These are phyloP conservation scores for Lathyrus oleraceus DNA, from an alignment of 306 rosid genomes.

Conservation along the genomic window DNA sequence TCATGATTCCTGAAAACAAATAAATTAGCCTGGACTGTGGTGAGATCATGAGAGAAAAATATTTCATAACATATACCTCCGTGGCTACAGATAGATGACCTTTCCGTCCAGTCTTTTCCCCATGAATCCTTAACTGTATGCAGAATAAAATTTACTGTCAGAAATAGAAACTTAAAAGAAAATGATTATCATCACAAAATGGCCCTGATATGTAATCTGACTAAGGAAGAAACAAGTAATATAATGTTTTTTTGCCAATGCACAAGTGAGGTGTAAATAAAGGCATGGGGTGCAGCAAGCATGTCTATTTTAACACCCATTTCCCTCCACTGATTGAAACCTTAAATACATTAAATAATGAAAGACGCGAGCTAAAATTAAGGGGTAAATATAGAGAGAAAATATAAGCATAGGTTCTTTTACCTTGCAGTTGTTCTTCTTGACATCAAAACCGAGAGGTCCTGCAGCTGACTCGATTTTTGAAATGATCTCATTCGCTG, in stretches of 20 bases:
- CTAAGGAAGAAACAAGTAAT: neutral
- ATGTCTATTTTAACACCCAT: neutral
- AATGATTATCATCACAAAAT: neutral
- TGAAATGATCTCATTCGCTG: constrained; percentile 84
- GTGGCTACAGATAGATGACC: constrained; percentile 90
- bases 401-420: constrained; percentile 13
- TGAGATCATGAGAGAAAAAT: neutral
- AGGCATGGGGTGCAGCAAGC: too few species aligned
- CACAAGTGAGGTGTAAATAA: neutral
- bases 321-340: constrained; percentile 4
- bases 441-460: constrained; percentile 89
- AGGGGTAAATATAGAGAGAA: constrained; percentile 7
- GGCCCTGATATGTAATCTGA: neutral
- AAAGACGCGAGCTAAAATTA: neutral
- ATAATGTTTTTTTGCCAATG: neutral
- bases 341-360: neutral
- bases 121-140: constrained; percentile 81
- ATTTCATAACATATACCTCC: constrained; percentile 56
- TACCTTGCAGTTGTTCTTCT: constrained; percentile 89
- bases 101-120: constrained; percentile 88
- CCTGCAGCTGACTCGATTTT: constrained; percentile 76
- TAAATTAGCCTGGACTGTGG: neutral
- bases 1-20: neutral
- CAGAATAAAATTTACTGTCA: constrained; percentile 18
- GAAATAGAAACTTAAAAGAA: constrained; percentile 21